These are phyloP conservation scores for Daedaleopsis nitida DNA, from an alignment of 768 basidiomycete species.

Conservation along the genomic window DNA sequence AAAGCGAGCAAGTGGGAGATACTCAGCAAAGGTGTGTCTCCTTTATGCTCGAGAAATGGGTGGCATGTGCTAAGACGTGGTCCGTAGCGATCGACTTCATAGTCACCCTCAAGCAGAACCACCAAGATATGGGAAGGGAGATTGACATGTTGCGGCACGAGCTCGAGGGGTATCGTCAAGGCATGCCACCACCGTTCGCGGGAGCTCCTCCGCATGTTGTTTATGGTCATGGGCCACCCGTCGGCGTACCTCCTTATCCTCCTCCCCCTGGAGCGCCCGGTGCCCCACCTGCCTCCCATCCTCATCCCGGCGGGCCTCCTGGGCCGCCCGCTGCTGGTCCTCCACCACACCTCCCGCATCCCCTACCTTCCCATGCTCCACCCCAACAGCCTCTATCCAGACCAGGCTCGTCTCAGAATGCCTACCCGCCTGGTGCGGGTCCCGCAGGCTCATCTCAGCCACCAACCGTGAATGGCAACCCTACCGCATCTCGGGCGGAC, in stretches of 20 bases:
- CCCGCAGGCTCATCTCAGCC: constrained; percentile 11
- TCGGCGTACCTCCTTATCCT: constrained; percentile 32
- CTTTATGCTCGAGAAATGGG: background rate
- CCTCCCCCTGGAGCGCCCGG: constrained; percentile 45
- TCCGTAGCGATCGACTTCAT: constrained; percentile 86
- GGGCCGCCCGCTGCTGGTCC: background rate
- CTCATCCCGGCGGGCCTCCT: constrained; percentile 31
- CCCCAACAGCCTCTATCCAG: constrained; percentile 48
- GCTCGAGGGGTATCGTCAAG: constrained; percentile 62
- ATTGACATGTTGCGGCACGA: constrained; percentile 80
- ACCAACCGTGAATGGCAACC: constrained; percentile 31
- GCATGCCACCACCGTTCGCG: constrained; percentile 50
- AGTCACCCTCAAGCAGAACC: constrained; percentile 68
- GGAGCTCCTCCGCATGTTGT: constrained; percentile 48
- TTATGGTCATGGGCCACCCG: constrained; percentile 47
- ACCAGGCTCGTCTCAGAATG: constrained; percentile 58
- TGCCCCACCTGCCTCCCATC: constrained; percentile 35
- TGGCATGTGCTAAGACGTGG: constrained; percentile 9
- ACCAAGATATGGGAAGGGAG: constrained; percentile 78
- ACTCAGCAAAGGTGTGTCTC: constrained; percentile 82
- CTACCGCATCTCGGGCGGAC: constrained; percentile 25
- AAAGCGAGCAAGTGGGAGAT: constrained; percentile 99
- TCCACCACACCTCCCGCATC: constrained; percentile 30
- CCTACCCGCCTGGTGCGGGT: constrained; percentile 45
- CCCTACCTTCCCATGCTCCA: constrained; percentile 36